Conservation (phyloP, 768 basidiomycete genomes). For the Peribolospora kevripleyi region DNA sequence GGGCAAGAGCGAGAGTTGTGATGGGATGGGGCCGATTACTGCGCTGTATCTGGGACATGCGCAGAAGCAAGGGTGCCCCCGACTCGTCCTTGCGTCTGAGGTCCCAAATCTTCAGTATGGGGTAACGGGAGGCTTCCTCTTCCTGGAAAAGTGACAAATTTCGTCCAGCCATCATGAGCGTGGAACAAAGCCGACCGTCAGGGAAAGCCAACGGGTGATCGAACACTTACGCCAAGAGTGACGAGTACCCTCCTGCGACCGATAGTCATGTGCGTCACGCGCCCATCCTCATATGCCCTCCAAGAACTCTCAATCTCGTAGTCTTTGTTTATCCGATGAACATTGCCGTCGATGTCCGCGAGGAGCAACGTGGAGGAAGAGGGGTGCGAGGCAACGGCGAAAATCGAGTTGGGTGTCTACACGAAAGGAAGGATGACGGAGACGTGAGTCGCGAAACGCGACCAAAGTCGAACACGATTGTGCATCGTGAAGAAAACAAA, state of each 20-base stretch:
- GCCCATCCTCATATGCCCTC: constrained; percentile 52
- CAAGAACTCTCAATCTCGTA: constrained; percentile 50
- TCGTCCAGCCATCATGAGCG: background rate
- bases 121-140: constrained; percentile 30
- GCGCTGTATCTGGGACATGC: constrained; percentile 51
- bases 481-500: background rate
- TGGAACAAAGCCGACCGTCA: constrained; percentile 1
- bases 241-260: constrained; percentile 54
- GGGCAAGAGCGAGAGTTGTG: constrained; percentile 53
- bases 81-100: constrained; percentile 42
- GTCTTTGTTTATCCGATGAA: constrained; percentile 48
- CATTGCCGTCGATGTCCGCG: constrained; percentile 40
- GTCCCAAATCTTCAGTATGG: constrained; percentile 57
- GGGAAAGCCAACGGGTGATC: background rate
- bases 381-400: background rate
- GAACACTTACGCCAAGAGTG: constrained; percentile 53
- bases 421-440: background rate
- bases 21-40: constrained; percentile 46
- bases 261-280: constrained; percentile 54
- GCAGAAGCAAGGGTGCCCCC: constrained; percentile 36
- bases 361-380: background rate
- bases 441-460: too few relatives aligned
- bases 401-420: constrained; percentile 4
- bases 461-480: too few relatives aligned
- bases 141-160: constrained; percentile 29